Conservation (phyloP, 176 grass and related monocot species). For the Calamus simplicifolius region DNA sequence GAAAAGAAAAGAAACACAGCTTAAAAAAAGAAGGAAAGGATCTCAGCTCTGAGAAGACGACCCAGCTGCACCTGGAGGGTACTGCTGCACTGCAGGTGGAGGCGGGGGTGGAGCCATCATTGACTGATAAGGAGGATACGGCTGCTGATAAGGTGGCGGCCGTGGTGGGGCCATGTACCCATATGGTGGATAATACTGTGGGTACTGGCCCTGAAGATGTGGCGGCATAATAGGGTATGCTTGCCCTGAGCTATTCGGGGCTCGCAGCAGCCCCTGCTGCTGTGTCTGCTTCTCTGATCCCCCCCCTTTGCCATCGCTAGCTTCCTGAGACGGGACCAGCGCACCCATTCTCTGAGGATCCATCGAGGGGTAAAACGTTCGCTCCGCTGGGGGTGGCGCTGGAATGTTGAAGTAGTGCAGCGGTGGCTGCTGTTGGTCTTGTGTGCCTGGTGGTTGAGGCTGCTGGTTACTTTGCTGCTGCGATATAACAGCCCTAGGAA, state of each 20-base stretch:
- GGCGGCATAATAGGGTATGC: slow-evolving; percentile 23
- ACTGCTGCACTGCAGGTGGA: slow-evolving; percentile 26
- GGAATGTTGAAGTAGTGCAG: slow-evolving; percentile 59
- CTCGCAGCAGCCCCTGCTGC: background rate
- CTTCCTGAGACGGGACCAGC: slow-evolving; percentile 45
- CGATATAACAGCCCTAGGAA: slow-evolving; percentile 86
- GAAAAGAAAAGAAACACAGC: no score
- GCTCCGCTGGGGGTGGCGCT: slow-evolving; percentile 35
- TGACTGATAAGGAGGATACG: slow-evolving; percentile 56
- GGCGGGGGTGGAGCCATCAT: slow-evolving; percentile 31
- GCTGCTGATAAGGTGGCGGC: slow-evolving; percentile 55
- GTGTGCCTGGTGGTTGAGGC: slow-evolving; percentile 45
- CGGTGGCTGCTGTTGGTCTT: slow-evolving; percentile 33
- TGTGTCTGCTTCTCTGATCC: slow-evolving; percentile 29
- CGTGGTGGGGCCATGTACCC: slow-evolving; percentile 53
- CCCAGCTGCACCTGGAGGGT: slow-evolving; percentile 20
- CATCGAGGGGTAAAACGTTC: slow-evolving; percentile 77
- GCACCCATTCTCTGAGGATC: slow-evolving; percentile 97
- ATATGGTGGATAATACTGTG: slow-evolving; percentile 49
- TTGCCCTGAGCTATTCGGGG: background rate
- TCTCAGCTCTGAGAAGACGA: slow-evolving; percentile 28
- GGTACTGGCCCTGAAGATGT: slow-evolving; percentile 66
- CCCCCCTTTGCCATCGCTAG: slow-evolving; percentile 25
- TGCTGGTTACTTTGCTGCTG: slow-evolving; percentile 70
- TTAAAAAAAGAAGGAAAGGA: background rate